A percentile compares a stretch with the other conserved stretches of the same genome.
Evolutionary conservation across 352 stramenopile genomes (phyloP).

Genomic region (Phytophthora europaea): DNA sequence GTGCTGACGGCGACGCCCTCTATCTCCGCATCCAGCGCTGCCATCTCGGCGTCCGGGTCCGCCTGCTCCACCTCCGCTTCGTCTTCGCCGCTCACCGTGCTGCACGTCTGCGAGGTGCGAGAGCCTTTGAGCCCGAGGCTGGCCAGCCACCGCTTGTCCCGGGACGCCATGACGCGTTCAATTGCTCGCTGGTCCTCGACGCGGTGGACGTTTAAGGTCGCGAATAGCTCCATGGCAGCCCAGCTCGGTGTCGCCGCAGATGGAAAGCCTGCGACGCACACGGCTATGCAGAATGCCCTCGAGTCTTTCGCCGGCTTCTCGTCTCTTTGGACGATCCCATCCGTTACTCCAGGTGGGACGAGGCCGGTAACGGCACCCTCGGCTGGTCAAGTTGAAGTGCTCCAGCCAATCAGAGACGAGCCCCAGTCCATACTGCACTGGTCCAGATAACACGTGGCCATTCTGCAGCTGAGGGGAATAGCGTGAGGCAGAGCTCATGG

Average conservation of each 20-base stretch:
- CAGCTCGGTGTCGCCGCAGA: neutral
- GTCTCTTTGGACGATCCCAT: slow-evolving; percentile 31
- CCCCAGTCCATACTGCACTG: neutral
- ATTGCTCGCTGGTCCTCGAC: slow-evolving; percentile 44
- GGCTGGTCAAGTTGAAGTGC: slow-evolving; percentile 31
- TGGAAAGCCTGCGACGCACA: slow-evolving; percentile 6
- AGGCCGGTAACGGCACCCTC: slow-evolving; percentile 27
- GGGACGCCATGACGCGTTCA: slow-evolving; percentile 39
- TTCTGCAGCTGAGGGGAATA: slow-evolving; percentile 5
- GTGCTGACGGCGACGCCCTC: slow-evolving; percentile 46
- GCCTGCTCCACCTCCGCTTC: slow-evolving; percentile 29
- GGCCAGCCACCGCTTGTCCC: slow-evolving; percentile 45
- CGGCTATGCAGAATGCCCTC: slow-evolving; percentile 19
- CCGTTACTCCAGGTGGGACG: slow-evolving; percentile 40
- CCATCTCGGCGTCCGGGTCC: slow-evolving; percentile 65
- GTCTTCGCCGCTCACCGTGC: slow-evolving; percentile 11
- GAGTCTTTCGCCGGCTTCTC: slow-evolving; percentile 11
- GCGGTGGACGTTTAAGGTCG: slow-evolving; percentile 41
- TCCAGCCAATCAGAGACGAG: slow-evolving; percentile 29
- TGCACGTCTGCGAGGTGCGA: slow-evolving; percentile 5
- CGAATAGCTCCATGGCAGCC: slow-evolving; percentile 49
- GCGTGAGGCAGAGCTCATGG: neutral
- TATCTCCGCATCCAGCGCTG: slow-evolving; percentile 65
- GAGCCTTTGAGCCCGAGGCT: slow-evolving; percentile 35
- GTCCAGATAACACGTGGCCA: neutral